These are phyloP conservation scores for Flueggea neowawraea DNA, from an alignment of 441 rosid species.

Conservation along the genomic window DNA sequence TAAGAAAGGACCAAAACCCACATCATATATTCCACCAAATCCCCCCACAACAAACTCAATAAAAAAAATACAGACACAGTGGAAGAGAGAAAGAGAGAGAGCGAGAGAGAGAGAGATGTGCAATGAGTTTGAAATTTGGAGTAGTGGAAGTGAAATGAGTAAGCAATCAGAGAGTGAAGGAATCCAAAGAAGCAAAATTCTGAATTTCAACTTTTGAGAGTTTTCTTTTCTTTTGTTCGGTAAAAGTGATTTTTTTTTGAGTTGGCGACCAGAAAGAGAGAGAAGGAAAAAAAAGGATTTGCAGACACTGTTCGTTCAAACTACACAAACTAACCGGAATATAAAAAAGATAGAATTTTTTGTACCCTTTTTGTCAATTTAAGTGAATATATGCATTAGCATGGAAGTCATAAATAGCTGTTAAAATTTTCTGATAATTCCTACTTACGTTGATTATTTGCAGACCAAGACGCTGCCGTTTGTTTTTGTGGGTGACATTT, in stretches of 20 bases:
- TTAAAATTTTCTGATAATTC: too few relatives aligned
- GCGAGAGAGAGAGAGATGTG: conserved; percentile 4
- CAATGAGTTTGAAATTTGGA: conserved; percentile 18
- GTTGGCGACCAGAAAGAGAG: conserved; percentile 17
- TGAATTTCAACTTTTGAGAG: conserved; percentile 42
- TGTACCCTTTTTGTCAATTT: too few relatives aligned
- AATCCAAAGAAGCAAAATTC: conserved; percentile 32
- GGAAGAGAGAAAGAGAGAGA: not conserved
- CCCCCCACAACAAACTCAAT: conserved; percentile 8
- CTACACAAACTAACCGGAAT: not conserved
- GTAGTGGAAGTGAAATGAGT: conserved; percentile 18
- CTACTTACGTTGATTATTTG: too few relatives aligned
- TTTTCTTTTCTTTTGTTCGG: conserved; percentile 35
- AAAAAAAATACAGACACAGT: conserved; percentile 11
- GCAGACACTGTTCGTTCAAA: conserved; percentile 15
- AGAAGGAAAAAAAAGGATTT: conserved; percentile 3
- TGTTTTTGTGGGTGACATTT: too few relatives aligned
- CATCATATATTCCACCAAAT: conserved; percentile 17
- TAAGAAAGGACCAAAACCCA: conserved; percentile 28
- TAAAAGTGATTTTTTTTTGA: conserved; percentile 48
- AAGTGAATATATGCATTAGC: too few relatives aligned
- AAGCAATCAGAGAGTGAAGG: conserved; percentile 26
- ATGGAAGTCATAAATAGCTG: too few relatives aligned
- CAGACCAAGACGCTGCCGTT: too few relatives aligned
- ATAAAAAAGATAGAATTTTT: not conserved